Evolutionary conservation across 257 asterid genomes (phyloP).

Genomic region (Knoxia roxburghii): DNA sequence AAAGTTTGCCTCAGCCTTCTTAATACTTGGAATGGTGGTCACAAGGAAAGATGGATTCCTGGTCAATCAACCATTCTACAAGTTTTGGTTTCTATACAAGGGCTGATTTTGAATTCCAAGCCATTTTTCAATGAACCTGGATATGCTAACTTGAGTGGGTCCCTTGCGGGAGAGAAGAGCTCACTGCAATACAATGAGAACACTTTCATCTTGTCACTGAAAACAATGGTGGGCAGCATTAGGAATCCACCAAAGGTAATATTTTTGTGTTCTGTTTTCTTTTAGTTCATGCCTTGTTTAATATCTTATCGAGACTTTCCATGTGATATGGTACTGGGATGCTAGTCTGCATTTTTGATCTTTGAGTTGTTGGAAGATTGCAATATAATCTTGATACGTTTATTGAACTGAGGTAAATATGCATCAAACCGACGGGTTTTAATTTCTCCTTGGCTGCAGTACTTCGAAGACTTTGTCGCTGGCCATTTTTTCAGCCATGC

Average conservation of each 20-base stretch:
- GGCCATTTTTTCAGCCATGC: constrained; percentile 66
- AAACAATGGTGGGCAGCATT: constrained; percentile 74
- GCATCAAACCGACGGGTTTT: not conserved
- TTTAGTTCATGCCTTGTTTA: not conserved
- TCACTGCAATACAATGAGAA: constrained; percentile 62
- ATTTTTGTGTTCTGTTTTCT: not conserved
- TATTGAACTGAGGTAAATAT: not conserved
- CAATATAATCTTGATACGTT: not conserved
- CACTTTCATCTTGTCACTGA: constrained; percentile 55
- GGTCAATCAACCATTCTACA: constrained; percentile 71
- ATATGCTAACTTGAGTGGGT: constrained; percentile 40
- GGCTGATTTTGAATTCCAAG: constrained; percentile 77
- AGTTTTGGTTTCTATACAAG: constrained; percentile 95
- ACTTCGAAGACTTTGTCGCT: constrained; percentile 68
- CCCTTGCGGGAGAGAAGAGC: constrained; percentile 45
- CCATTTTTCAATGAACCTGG: constrained; percentile 97
- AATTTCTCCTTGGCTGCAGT: constrained; percentile 37
- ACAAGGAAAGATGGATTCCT: constrained; percentile 81
- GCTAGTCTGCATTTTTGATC: not conserved
- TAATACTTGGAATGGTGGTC: constrained; percentile 77
- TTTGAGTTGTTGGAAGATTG: not conserved
- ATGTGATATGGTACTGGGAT: too few species aligned
- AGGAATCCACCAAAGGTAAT: constrained; percentile 86
- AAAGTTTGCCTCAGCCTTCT: constrained; percentile 97
- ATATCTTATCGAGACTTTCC: too few species aligned